Base-by-base conservation (phyloP, 2,329 filamentous ascomycete species). In the Pseudogymnoascus sp. region DNA sequence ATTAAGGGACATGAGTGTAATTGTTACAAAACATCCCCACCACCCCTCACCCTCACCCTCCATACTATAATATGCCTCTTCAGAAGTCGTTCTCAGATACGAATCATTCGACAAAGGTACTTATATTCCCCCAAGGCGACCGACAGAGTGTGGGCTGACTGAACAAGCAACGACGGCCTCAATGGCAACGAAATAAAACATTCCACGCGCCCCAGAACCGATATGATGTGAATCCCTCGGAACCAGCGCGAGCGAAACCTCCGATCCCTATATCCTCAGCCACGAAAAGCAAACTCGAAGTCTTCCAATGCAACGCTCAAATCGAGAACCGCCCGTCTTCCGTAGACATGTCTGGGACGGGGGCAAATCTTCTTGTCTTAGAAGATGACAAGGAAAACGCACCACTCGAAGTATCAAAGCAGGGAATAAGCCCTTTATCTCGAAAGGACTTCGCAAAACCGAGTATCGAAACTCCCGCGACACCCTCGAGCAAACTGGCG, bases 271-370 rank as follows among this genome's bases (percentile, higher is more conserved):
- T 75, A 31, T 87, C 85, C 40, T 78, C 82, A 33, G 77, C 77
- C 7, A 85, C 85, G 10, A 87, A 83, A 70, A 82, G 77, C 66
- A 88, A 87, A 69, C 77, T 88, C 33, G 82, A 80, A 64, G 75
- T 75, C 33, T 84, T 83, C 70, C 82, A 83, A 63, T 87, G 84
- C 66, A 76, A 78, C 61, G 76, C 78, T 12, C 63, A 68, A 25
- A 67, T 69, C 5, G 60, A 67, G 28, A 11, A 42, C 61, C 16
- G 47, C 61, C 23, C 4, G 37, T 42, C 33, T 31, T 60, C 37
- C 4, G 33, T 60, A 38, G 59, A 60, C 59, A 56, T 56, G 63
- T 63, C 61, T 23, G 59, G 62, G 61, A 71, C 67, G 59, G 53
- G 33, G 37, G 61, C 66, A 12, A 67, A 67, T 23, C 66, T 62